A percentile compares a stretch with the other conserved stretches of the same genome.
These are phyloP conservation scores for Populus hybrid DNA, from an alignment of 441 rosid species.

Conservation along the genomic window DNA sequence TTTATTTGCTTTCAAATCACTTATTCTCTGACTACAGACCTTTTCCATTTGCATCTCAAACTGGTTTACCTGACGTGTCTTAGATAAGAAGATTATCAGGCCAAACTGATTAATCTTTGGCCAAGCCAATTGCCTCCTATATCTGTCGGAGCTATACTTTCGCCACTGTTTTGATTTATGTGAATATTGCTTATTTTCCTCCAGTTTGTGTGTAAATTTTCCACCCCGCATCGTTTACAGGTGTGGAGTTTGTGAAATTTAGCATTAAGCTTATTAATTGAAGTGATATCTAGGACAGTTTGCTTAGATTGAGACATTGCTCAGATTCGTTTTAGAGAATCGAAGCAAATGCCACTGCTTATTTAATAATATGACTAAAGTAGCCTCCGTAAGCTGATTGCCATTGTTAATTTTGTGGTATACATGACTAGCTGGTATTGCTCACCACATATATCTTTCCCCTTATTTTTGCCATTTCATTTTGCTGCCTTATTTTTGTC, in stretches of 20 bases:
- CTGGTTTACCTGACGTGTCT: background rate
- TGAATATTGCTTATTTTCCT: background rate
- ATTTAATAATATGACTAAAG: background rate
- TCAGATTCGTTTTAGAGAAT: background rate
- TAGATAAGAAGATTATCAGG: background rate
- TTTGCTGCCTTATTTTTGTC: background rate
- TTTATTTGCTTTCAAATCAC: background rate
- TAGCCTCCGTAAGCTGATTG: background rate
- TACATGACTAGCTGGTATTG: background rate
- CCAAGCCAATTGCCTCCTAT: background rate
- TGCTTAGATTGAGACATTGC: background rate
- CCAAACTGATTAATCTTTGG: background rate
- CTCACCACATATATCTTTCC: background rate
- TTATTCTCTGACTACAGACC: background rate
- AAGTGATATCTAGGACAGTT: background rate
- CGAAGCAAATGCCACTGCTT: background rate
- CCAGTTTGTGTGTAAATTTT: background rate
- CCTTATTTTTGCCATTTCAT: slow-evolving; percentile 5
- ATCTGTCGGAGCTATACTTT: background rate
- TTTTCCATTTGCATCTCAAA: background rate
- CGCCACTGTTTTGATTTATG: background rate
- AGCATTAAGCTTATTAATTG: background rate
- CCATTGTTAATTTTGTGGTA: background rate
- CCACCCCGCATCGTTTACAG: background rate
- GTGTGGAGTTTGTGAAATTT: background rate